phyloP scores from a whole-genome alignment of 768 basidiomycete genomes.

The Macrolepiota fuliginosa region DNA sequence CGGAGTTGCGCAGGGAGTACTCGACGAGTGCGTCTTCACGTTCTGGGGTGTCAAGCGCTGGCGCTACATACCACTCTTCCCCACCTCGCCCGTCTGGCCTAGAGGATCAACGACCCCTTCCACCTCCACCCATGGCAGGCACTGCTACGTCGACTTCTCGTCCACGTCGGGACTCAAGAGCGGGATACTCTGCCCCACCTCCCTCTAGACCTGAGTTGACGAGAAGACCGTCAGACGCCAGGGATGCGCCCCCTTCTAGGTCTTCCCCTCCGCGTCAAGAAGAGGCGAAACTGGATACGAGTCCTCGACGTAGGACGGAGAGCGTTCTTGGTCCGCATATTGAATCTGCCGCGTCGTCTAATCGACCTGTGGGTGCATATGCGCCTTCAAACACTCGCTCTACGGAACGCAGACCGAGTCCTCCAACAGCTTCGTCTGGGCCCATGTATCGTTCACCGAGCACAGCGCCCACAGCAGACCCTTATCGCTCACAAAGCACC shows the following conservation, averaged over 20 bases:
- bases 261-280: constrained; percentile 5
- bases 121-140: background rate
- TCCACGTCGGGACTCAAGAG: constrained; percentile 1
- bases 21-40: background rate
- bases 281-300: constrained; percentile 4
- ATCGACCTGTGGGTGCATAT: background rate
- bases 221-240: background rate
- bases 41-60: background rate
- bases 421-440: background rate
- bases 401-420: background rate
- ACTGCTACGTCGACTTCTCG: constrained; percentile 2
- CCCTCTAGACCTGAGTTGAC: background rate
- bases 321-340: background rate
- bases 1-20: constrained; percentile 11
- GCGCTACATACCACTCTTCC: constrained; percentile 8
- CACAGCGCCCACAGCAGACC: background rate
- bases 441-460: background rate
- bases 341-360: background rate
- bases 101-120: background rate
- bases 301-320: constrained; percentile 3
- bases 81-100: constrained; percentile 1
- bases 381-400: background rate
- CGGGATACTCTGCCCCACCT: background rate
- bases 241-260: constrained; percentile 2
- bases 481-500: background rate